Evolutionary conservation across 495 filamentous ascomycete species (phyloP), one percentile per base, ranked within the genome.

Genomic region (Aspergillus affinis): DNA sequence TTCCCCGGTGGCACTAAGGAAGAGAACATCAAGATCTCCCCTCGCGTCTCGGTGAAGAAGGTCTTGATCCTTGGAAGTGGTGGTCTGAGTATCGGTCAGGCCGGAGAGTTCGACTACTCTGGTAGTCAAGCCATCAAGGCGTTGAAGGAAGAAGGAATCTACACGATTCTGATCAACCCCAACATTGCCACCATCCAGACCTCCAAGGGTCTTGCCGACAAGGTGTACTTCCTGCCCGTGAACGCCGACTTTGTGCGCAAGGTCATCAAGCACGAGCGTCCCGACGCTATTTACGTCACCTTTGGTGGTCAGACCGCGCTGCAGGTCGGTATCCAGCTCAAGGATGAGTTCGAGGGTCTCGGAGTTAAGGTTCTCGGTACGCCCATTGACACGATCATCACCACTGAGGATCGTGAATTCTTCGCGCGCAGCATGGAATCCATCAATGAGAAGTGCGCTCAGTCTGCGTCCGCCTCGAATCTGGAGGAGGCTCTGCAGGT

Each of bases 121-220:
- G 94, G 93, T 84, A 85, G 77, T 71, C 81, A 95, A 73, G 93
- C 93, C 55, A 88, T 95, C 71, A 95, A 95, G 79, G 91, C 94
- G n/a, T 75, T 98, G 67, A 97, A 97, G 78, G 91, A 98, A 75
- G 94, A 96, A 67, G 93, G 91, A 30, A 95, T 97, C 44, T 88
- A 92, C 70, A 97, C 94, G 6, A 90, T 98, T 56, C 79, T 98
- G 64, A 96, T 98, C 72, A 98, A 98, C 74, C 94, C 94, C 51
- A 98, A 98, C 73, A 98, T 98, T 72, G 94, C 94, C 54, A 98
- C 94, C 57, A 97, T 98, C 63, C 94, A 98, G 77, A 98, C 94
- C 20, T 96, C 93, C 65, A 94, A 97, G 78, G 86, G 86, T 65
- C 85, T 98, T 64, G 92, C 92, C 56, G 94, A 98, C 74, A 96